phyloP scores from a whole-genome alignment of 345 rosid genomes.

The Microthlaspi erraticum region DNA sequence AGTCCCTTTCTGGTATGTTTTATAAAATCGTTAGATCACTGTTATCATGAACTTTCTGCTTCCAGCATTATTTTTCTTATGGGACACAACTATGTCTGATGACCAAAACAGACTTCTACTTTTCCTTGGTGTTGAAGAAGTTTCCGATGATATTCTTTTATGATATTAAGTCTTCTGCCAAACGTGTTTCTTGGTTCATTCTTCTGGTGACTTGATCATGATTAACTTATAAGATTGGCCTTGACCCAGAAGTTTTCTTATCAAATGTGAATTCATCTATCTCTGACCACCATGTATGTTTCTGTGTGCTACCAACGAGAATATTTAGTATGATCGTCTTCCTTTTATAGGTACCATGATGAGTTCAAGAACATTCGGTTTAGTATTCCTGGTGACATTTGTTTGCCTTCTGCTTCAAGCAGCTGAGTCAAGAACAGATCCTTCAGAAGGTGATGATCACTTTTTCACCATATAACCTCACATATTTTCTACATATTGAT shows the following conservation, averaged over 20 bases:
- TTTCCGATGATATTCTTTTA: conserved; percentile 20
- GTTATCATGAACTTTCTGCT: conserved; percentile 19
- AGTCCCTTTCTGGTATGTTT: conserved; percentile 40
- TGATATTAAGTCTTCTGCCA: conserved; percentile 3
- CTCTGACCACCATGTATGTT: conserved; percentile 3
- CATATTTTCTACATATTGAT: conserved; percentile 1
- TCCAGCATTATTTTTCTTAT: conserved; percentile 12
- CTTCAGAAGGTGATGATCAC: conserved; percentile 58
- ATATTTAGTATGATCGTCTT: conserved; percentile 14
- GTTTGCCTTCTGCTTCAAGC: conserved; percentile 45
- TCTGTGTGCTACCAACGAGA: conserved; percentile 22
- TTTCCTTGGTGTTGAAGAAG: conserved; percentile 28
- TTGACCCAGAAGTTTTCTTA: conserved; percentile 30
- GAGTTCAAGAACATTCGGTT: conserved; percentile 39
- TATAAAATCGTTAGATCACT: conserved; percentile 38
- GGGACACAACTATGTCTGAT: conserved; percentile 10
- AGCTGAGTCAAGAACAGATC: conserved; percentile 51
- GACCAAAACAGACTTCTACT: conserved; percentile 23
- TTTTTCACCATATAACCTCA: conserved; percentile 18
- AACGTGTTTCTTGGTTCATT: conserved; percentile 14
- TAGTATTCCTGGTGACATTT: conserved; percentile 44
- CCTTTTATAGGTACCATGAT: conserved; percentile 29
- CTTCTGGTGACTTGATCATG: conserved; percentile 31
- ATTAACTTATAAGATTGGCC: conserved; percentile 8
- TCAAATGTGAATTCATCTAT: conserved; percentile 31